phyloP scores from a whole-genome alignment of 176 grass and related monocot genomes.

The Neostapfia colusana region DNA sequence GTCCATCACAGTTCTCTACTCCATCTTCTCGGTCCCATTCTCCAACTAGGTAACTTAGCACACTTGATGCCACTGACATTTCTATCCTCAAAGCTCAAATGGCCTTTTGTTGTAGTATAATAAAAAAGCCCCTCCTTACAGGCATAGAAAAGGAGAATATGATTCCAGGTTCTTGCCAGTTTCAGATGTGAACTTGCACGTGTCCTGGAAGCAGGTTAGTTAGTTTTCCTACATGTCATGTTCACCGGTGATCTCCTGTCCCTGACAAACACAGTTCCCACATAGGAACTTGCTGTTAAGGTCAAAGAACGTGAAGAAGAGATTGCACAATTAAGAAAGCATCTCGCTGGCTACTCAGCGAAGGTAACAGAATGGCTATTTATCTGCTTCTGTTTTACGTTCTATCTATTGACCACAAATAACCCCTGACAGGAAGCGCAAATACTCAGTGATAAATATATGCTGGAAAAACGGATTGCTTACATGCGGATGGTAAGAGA shows the following conservation, averaged over 20 bases:
- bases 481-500: slow-evolving; percentile 82
- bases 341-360: slow-evolving; percentile 73
- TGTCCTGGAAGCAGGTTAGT: slow-evolving; percentile 79
- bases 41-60: slow-evolving; percentile 60
- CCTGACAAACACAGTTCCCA: slow-evolving; percentile 33
- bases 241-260: background rate
- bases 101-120: background rate
- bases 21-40: slow-evolving; percentile 82
- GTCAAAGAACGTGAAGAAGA: slow-evolving; percentile 81
- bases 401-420: slow-evolving; percentile 34
- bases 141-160: slow-evolving; percentile 62
- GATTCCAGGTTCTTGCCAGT: slow-evolving; percentile 60
- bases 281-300: slow-evolving; percentile 71
- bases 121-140: slow-evolving; percentile 24
- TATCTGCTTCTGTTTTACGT: slow-evolving; percentile 10
- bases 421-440: slow-evolving; percentile 67
- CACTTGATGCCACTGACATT: background rate
- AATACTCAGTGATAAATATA: slow-evolving; percentile 68
- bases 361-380: slow-evolving; percentile 52
- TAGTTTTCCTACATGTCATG: slow-evolving; percentile 4
- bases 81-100: slow-evolving; percentile 14
- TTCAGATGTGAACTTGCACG: slow-evolving; percentile 55
- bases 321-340: slow-evolving; percentile 74
- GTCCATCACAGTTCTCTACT: slow-evolving; percentile 63
- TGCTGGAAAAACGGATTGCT: slow-evolving; percentile 82